Evolutionary conservation across 2,329 filamentous ascomycete genomes (phyloP), one percentile per base, ranked within the genome.

Genomic region (Aspergillus hortae): DNA sequence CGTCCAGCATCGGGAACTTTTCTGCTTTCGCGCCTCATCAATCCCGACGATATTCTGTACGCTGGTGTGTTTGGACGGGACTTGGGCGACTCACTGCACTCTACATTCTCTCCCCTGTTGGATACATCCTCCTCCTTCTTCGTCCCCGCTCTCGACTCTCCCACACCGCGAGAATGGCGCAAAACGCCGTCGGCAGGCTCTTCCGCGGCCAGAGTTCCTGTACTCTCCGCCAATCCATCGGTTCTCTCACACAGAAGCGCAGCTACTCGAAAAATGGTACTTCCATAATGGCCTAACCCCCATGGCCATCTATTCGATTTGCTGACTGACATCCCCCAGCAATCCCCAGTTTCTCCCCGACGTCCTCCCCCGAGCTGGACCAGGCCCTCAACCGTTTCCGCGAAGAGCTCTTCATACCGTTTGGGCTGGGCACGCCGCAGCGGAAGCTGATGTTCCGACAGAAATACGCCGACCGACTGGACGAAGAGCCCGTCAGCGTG

Each of bases 391-490:
- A 65, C 25, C 65, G 63, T 53, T 75, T 73, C 61, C 74, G 74
- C 56, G 60, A 75, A 54, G 67, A 71, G 38, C 63, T 76, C 46
- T 76, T 77, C 60, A 71, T 76, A 30, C 75, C 74, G 25, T 66
- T 64, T 45, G 67, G 67, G 35, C 67, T 77, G 4, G 60, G 63
- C 33, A 52, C 61, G 5, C 64, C 64, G 40, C 74, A 76, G 51
- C 66, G 66, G 53, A 66, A 62, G 38, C 64, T 73, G 42, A 68
- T 77, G 51, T 76, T 72, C 61, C 67, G 68, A 46, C 54, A 65
- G 30, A 69, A 66, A 35, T 65, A 71, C 43, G 62, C 66, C 36
- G 60, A 66, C 12, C 59, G 65, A 46, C 62, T 77, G 25, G 55
- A 65, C 30, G 64, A 73, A 12, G 67, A 76, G 36, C 72, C 73